Percentiles rank a stretch among this genome's conserved stretches.
Conservation (phyloP, 768 basidiomycete species). For the Lactifluus rugatus region DNA sequence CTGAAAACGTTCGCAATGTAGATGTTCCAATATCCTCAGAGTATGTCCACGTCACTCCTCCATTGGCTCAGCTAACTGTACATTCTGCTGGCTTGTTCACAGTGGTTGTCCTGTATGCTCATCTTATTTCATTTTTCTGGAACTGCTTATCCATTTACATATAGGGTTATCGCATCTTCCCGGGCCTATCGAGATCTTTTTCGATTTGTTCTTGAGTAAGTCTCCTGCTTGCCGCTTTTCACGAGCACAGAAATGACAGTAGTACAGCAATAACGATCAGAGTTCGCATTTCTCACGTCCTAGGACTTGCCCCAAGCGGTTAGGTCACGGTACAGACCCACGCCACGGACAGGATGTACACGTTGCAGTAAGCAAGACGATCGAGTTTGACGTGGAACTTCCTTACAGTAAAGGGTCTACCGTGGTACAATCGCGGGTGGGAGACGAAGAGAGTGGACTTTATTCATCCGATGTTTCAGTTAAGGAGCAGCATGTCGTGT, state of each 20-base stretch:
- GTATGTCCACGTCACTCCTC: not conserved
- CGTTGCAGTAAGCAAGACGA: not conserved
- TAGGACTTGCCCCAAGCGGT: not conserved
- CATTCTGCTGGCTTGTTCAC: not conserved
- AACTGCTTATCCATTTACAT: not conserved
- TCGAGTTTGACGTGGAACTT: not conserved
- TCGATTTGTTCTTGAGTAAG: constrained; percentile 11
- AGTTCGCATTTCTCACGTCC: not conserved
- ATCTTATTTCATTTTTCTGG: not conserved
- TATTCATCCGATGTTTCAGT: not conserved
- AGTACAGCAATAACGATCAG: not conserved
- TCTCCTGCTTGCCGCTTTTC: not conserved
- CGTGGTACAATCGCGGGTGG: not conserved
- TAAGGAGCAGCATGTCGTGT: not conserved
- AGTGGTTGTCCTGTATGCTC: constrained; percentile 13
- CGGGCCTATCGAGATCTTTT: constrained; percentile 16
- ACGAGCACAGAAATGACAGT: not conserved
- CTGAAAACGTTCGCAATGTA: not conserved
- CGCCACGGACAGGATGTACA: not conserved
- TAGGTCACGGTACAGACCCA: not conserved
- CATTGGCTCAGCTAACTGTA: not conserved
- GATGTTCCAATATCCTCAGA: constrained; percentile 18
- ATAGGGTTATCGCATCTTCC: constrained; percentile 13
- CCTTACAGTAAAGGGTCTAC: not conserved
- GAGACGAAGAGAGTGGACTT: not conserved